Conservation (phyloP, 345 rosid genomes). For the Boechera divaricarpa region DNA sequence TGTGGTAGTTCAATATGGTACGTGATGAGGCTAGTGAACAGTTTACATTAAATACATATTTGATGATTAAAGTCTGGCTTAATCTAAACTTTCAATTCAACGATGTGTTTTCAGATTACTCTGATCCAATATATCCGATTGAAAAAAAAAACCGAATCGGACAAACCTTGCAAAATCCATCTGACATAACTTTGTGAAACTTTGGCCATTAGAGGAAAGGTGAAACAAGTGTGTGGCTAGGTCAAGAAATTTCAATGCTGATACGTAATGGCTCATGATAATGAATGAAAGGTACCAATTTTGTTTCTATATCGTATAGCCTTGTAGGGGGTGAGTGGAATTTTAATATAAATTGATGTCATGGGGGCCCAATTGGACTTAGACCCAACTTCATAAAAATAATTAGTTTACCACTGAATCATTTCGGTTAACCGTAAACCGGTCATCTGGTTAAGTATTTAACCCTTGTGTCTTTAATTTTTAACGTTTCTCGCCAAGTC, state of each 20-base stretch:
- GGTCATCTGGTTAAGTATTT: neutral
- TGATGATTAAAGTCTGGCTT: neutral
- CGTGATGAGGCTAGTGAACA: constrained; percentile 4
- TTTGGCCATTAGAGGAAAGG: constrained; percentile 22
- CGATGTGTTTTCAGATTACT: no score
- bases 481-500: neutral
- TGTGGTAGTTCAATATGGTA: constrained; percentile 5
- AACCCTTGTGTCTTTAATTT: neutral
- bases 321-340: no score
- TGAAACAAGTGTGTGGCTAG: constrained; percentile 14
- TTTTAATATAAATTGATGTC: neutral
- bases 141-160: no score
- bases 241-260: constrained; percentile 6
- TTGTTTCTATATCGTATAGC: no score
- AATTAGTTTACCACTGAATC: constrained; percentile 3
- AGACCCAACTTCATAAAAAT: constrained; percentile 23
- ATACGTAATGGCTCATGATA: constrained; percentile 4
- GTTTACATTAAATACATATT: neutral
- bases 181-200: constrained; percentile 6
- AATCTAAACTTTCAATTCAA: neutral
- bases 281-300: no score
- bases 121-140: neutral
- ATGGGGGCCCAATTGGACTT: constrained; percentile 7
- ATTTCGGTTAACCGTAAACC: constrained; percentile 18
- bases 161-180: neutral